Conservation (phyloP, 169 alveolate species). For the Plasmodium knowlesi region DNA sequence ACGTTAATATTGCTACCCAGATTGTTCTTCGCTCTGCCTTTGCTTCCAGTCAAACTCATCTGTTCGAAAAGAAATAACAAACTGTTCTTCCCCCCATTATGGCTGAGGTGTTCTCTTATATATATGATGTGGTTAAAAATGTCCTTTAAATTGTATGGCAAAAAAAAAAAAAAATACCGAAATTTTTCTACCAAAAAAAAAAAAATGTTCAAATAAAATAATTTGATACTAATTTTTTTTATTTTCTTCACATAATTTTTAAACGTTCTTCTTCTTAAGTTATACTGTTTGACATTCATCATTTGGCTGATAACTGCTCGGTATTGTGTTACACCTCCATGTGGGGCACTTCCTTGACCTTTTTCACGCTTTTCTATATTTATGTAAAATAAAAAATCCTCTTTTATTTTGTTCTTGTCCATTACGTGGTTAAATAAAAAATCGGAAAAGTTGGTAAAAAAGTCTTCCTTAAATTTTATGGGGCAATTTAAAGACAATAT, state of each 20-base stretch:
- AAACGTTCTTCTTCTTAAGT: constrained; percentile 23
- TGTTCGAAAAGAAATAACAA: constrained; percentile 16
- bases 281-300: constrained; percentile 66
- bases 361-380: constrained; percentile 30
- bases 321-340: constrained; percentile 1
- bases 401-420: constrained; percentile 66
- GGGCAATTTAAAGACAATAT: constrained; percentile 69
- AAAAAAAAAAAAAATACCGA: constrained; percentile 52
- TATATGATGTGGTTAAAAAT: constrained; percentile 61
- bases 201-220: constrained; percentile 54
- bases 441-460: constrained; percentile 50
- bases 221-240: constrained; percentile 41
- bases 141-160: constrained; percentile 43
- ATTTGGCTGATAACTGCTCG: constrained; percentile 49
- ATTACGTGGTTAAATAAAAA: constrained; percentile 55
- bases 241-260: constrained; percentile 64
- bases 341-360: not conserved
- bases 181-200: constrained; percentile 43
- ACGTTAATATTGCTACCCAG: not conserved
- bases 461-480: constrained; percentile 59
- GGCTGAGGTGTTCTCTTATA: constrained; percentile 4
- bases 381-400: constrained; percentile 73
- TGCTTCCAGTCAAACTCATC: constrained; percentile 3
- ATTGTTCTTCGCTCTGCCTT: not conserved
- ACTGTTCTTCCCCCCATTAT: constrained; percentile 17